Percentiles rank a stretch among this genome's conserved stretches.
Conservation (phyloP, 2,329 filamentous ascomycete species). For the Alternaria rosae region DNA sequence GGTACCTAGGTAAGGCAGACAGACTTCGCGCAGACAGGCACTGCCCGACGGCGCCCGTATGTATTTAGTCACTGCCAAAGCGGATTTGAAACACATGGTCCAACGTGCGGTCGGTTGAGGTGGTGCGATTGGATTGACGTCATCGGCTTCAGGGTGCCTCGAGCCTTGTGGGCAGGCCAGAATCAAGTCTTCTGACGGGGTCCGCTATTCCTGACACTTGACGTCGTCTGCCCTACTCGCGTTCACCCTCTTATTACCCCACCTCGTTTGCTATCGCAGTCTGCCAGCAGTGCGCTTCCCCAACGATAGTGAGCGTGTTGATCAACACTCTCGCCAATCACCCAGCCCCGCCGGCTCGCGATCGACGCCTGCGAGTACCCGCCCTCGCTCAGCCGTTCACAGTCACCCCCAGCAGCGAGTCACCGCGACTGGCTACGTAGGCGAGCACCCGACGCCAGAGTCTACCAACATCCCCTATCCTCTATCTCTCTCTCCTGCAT, state of each 20-base stretch:
- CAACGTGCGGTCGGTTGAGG: slow-evolving; percentile 6
- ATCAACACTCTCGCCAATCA: slow-evolving; percentile 26
- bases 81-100: neutral
- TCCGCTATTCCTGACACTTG: slow-evolving; percentile 22
- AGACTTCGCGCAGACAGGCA: slow-evolving; percentile 1
- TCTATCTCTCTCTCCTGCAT: neutral
- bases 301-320: slow-evolving; percentile 14
- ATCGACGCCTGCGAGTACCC: slow-evolving; percentile 31
- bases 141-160: slow-evolving; percentile 3
- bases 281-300: slow-evolving; percentile 13
- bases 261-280: slow-evolving; percentile 5
- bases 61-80: slow-evolving; percentile 6
- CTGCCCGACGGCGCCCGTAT: neutral
- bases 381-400: slow-evolving; percentile 20
- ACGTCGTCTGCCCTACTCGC: slow-evolving; percentile 14
- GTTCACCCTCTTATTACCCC: slow-evolving; percentile 22
- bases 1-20: slow-evolving; percentile 6
- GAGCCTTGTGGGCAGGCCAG: slow-evolving; percentile 14
- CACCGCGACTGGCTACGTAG: slow-evolving; percentile 25
- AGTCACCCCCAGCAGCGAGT: slow-evolving; percentile 14
- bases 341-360: slow-evolving; percentile 14
- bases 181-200: slow-evolving; percentile 21
- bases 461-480: slow-evolving; percentile 1
- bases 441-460: slow-evolving; percentile 14
- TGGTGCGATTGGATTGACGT: slow-evolving; percentile 9